Evolutionary conservation across 495 filamentous ascomycete genomes (phyloP), one percentile per base, ranked within the genome.

Genomic region (Aspergillus steynii): DNA sequence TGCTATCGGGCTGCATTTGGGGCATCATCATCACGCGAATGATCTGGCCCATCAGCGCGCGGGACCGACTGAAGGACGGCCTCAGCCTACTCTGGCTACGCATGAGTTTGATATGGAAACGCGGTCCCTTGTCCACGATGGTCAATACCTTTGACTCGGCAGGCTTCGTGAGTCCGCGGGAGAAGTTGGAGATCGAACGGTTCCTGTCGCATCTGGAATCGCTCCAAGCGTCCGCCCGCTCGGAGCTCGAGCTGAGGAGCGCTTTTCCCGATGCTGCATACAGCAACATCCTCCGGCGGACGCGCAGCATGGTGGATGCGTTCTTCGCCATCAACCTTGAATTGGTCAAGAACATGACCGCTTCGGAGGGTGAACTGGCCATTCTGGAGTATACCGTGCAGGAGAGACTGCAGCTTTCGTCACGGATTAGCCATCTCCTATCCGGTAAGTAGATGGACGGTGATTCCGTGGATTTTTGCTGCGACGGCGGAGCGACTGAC

Each of bases 241-340:
- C 85, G 34, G 95, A 99, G 76, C 91, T 93, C 63, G 86, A 95
- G 67, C 80, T 99, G 10, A 83, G 87, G 50, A 90, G 92, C 0
- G 89, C 93, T 0, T 99, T 99, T 65, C 89, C 91, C 1, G 80
- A 87, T 31, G 80, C 77, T 12, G 81, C 80, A 37, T 91, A 92
- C 62, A 80, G 83, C 15, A 84, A 85, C 29, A 87, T 97, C 49
- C 81, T 97, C 66, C 82, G 85, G 14, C 88, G 89, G 29, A 96
- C 93, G 2, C 84, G 88, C 49, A 85, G 86, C 47, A 91, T 96
- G 73, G 85, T 97, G 12, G 93, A 98, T 74, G 86, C 90, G 28
- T 96, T 98, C 71, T 90, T 97, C 70, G 91, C 94, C 45, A 96
- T 99, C 89, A 96, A 93, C 65, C 85, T 97, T 2, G 87, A 97